Evolutionary conservation across 306 rosid species (phyloP).

Genomic region (Astragalus glycyphyllos): DNA sequence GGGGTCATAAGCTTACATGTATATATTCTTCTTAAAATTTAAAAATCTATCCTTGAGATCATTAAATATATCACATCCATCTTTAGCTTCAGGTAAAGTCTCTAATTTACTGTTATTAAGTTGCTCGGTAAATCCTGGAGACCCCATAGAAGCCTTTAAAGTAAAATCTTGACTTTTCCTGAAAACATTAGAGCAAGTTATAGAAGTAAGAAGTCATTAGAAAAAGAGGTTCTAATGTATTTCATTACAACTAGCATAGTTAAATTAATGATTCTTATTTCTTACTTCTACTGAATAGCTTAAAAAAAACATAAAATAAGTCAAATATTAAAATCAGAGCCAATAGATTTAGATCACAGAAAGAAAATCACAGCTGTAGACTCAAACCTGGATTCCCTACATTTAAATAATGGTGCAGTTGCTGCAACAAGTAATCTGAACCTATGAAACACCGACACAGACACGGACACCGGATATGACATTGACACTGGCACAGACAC

Average conservation of each 20-base stretch:
- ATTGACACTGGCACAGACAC: too few species aligned
- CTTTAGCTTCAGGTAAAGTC: constrained; percentile 51
- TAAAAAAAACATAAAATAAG: constrained; percentile 41
- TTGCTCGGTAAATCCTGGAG: constrained; percentile 59
- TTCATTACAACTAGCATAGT: constrained; percentile 29
- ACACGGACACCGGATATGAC: too few species aligned
- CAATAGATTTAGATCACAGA: constrained; percentile 3
- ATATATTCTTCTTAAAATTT: constrained; percentile 70
- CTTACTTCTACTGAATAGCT: constrained; percentile 43
- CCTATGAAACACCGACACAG: not conserved
- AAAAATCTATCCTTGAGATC: constrained; percentile 75
- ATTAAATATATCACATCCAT: constrained; percentile 58
- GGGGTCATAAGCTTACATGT: constrained; percentile 60
- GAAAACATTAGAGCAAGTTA: constrained; percentile 41
- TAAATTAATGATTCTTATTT: constrained; percentile 42
- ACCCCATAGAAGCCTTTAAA: constrained; percentile 68
- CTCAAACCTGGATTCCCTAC: not conserved
- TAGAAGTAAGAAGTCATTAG: not conserved
- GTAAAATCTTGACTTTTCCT: constrained; percentile 58
- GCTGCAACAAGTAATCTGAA: not conserved
- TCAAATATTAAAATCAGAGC: constrained; percentile 40
- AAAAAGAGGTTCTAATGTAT: not conserved
- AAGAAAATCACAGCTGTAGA: constrained; percentile 18
- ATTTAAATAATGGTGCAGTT: not conserved
- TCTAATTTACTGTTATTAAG: constrained; percentile 51